Percentiles rank a stretch among this genome's conserved stretches.
These are phyloP conservation scores for Sporisorium graminicola DNA, from an alignment of 1,284 basidiomycete species.

Conservation along the genomic window DNA sequence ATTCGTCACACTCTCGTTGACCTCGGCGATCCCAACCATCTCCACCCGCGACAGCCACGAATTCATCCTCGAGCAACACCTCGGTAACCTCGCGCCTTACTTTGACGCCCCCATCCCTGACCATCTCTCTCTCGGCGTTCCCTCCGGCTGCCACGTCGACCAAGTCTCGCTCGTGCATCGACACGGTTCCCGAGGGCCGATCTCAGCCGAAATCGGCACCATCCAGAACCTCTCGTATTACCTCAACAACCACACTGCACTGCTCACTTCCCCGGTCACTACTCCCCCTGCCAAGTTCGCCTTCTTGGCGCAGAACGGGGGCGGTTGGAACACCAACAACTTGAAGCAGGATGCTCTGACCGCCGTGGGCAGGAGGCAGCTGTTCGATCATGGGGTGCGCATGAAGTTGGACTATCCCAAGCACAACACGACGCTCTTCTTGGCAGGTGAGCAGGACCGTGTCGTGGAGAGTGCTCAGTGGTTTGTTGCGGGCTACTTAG, in stretches of 20 bases:
- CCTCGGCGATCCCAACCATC: constrained; percentile 1
- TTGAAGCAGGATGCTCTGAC: constrained; percentile 72
- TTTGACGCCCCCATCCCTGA: constrained; percentile 69
- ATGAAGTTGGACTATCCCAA: constrained; percentile 71
- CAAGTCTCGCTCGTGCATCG: constrained; percentile 71
- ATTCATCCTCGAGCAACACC: constrained; percentile 22
- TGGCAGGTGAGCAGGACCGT: constrained; percentile 73
- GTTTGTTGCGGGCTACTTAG: constrained; percentile 73
- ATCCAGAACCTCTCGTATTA: constrained; percentile 42
- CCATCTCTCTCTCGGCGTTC: constrained; percentile 70
- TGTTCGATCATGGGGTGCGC: constrained; percentile 73
- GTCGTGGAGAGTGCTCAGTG: constrained; percentile 73
- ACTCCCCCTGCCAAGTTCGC: constrained; percentile 69
- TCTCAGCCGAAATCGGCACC: constrained; percentile 28
- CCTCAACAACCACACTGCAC: constrained; percentile 68
- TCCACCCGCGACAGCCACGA: not conserved
- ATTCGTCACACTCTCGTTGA: constrained; percentile 16
- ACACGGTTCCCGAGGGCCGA: constrained; percentile 71
- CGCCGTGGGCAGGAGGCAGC: constrained; percentile 70
- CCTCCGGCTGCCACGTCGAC: constrained; percentile 72
- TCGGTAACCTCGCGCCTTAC: constrained; percentile 69
- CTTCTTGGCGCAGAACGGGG: constrained; percentile 70
- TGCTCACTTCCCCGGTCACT: constrained; percentile 64
- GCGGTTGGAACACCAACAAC: constrained; percentile 68
- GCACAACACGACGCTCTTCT: constrained; percentile 70